Evolutionary conservation across 345 rosid species (phyloP).

Genomic region (Cochlearia excelsa): DNA sequence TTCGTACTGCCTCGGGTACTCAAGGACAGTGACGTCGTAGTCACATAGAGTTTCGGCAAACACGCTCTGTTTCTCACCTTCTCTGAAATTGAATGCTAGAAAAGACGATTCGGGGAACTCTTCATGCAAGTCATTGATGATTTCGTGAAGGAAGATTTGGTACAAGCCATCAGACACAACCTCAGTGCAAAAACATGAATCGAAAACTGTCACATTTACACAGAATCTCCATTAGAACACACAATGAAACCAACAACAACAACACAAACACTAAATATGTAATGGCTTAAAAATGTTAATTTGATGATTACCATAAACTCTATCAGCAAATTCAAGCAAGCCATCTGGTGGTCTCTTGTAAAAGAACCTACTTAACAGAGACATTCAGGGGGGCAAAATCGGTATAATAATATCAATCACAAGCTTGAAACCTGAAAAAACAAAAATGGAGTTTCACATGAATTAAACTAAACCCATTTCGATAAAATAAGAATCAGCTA

Average conservation of each 20-base stretch:
- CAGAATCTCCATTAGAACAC: conserved; percentile 10
- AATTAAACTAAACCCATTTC: not conserved
- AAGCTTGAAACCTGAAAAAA: conserved; percentile 11
- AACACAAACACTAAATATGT: not conserved
- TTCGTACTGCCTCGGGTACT: conserved; percentile 91
- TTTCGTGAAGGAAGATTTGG: conserved; percentile 66
- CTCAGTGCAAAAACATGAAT: conserved; percentile 93
- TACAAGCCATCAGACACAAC: conserved; percentile 68
- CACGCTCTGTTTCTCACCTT: conserved; percentile 74
- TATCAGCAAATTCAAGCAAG: conserved; percentile 86
- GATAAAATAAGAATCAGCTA: not conserved
- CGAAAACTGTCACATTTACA: conserved; percentile 60
- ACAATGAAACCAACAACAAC: too few relatives aligned
- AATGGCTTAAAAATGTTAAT: not conserved
- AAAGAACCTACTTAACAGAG: conserved; percentile 84
- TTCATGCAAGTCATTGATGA: conserved; percentile 70
- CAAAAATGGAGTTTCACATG: not conserved
- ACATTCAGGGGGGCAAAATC: conserved; percentile 43
- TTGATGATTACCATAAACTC: conserved; percentile 74
- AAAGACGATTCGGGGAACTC: conserved; percentile 79
- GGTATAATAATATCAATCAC: conserved; percentile 15
- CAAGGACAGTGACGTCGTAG: conserved; percentile 81
- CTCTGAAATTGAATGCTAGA: conserved; percentile 84
- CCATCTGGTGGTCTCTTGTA: conserved; percentile 96
- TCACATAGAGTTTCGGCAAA: conserved; percentile 67